Percentiles rank a stretch among this genome's conserved stretches.
These are phyloP conservation scores for Scutellaria baicalensis DNA, from an alignment of 257 asterid genomes.

Conservation along the genomic window DNA sequence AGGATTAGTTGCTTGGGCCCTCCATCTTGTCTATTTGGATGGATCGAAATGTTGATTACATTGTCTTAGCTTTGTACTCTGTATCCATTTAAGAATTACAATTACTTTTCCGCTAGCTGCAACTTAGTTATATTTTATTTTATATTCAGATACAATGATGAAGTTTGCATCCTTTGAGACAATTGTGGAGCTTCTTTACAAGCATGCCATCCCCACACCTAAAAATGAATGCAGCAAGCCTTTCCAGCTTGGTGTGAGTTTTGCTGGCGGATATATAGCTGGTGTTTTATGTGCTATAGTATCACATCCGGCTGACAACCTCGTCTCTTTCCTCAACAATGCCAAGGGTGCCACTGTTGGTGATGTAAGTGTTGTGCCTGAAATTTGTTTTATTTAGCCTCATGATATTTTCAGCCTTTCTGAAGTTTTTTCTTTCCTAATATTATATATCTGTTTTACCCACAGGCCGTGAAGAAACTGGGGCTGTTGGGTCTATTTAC, in stretches of 20 bases:
- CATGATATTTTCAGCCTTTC: not conserved
- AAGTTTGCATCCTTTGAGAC: conserved; percentile 86
- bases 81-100: not conserved
- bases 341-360: conserved; percentile 92
- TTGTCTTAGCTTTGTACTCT: not conserved
- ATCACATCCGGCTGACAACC: conserved; percentile 90
- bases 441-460: not conserved
- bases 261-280: conserved; percentile 86
- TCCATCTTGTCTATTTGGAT: not conserved
- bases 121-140: not conserved
- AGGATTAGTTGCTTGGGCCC: not conserved
- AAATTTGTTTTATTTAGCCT: not conserved
- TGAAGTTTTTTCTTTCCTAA: not conserved
- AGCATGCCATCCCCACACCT: conserved; percentile 69
- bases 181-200: conserved; percentile 67
- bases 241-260: conserved; percentile 83
- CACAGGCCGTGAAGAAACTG: conserved; percentile 67
- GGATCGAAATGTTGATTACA: not conserved
- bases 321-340: conserved; percentile 86
- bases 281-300: conserved; percentile 83
- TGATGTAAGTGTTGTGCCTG: conserved; percentile 45
- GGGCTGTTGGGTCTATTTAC: conserved; percentile 75
- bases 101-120: not conserved
- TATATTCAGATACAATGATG: conserved; percentile 81
- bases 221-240: conserved; percentile 69